Evolutionary conservation across 2,329 filamentous ascomycete species (phyloP).

Genomic region (Colletotrichum gigasporum): DNA sequence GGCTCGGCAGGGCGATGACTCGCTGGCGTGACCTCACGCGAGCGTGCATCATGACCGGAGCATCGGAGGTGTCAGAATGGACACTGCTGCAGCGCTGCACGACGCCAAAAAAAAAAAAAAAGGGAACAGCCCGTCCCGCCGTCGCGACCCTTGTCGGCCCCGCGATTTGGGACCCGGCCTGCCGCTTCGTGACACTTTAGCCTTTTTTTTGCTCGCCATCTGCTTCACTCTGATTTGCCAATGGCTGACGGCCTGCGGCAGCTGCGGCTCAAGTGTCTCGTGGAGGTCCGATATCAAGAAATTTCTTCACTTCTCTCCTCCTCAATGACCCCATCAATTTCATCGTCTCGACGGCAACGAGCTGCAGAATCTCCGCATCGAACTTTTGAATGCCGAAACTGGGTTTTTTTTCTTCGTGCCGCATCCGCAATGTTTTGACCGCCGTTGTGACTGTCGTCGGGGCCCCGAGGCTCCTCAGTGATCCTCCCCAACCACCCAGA

Average conservation of each 20-base stretch:
- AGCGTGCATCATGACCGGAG: constrained; percentile 15
- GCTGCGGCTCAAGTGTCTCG: constrained; percentile 22
- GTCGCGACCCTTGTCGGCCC: constrained; percentile 25
- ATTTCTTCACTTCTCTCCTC: constrained; percentile 18
- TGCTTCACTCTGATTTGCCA: constrained; percentile 24
- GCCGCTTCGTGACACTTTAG: constrained; percentile 23
- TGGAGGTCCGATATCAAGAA: constrained; percentile 21
- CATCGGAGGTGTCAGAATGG: constrained; percentile 22
- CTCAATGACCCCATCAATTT: not conserved
- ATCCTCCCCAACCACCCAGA: constrained; percentile 23
- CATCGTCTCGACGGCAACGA: constrained; percentile 27
- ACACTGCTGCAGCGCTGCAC: constrained; percentile 11
- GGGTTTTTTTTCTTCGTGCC: not conserved
- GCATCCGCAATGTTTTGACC: constrained; percentile 25
- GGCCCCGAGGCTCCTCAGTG: constrained; percentile 4
- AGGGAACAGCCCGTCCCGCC: constrained; percentile 9
- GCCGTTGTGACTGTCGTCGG: constrained; percentile 25
- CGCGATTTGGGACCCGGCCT: constrained; percentile 24
- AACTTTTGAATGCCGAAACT: not conserved
- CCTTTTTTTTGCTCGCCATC: constrained; percentile 14
- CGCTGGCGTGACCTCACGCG: constrained; percentile 24
- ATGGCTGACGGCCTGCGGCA: constrained; percentile 24
- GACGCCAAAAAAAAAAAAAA: constrained; percentile 8
- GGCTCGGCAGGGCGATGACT: constrained; percentile 20
- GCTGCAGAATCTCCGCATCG: constrained; percentile 11